A percentile compares a stretch with the other conserved stretches of the same genome.
These are phyloP conservation scores for Karstenula rhodostoma DNA, from an alignment of 2,329 filamentous ascomycete species.

Conservation along the genomic window DNA sequence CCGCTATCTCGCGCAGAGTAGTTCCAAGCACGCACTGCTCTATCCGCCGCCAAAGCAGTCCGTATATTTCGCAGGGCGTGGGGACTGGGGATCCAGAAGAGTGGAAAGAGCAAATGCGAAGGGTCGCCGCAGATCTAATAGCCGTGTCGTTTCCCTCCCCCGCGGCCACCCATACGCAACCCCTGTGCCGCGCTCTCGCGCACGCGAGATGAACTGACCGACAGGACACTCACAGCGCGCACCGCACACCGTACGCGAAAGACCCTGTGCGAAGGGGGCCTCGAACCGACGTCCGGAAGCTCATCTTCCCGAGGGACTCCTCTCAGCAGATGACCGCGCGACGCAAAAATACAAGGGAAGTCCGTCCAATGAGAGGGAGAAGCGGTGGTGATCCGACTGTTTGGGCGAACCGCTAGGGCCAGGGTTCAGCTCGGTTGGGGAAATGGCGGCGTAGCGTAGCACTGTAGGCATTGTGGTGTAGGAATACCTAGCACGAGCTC, in stretches of 20 bases:
- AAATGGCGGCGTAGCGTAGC: background rate
- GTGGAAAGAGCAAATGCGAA: background rate
- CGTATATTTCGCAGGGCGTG: background rate
- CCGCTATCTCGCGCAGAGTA: too few species aligned
- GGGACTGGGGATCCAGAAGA: background rate
- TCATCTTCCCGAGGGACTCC: background rate
- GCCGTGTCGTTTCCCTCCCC: background rate
- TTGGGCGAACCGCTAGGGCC: conserved; percentile 1
- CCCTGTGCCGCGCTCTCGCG: background rate
- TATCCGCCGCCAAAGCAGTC: too few species aligned
- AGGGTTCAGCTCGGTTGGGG: background rate
- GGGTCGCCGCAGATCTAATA: background rate
- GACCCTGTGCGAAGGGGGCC: background rate
- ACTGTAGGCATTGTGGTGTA: background rate
- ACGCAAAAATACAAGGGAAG: background rate
- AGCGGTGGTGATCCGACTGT: background rate
- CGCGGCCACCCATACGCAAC: too few species aligned
- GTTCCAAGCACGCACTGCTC: too few species aligned
- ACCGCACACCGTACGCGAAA: background rate
- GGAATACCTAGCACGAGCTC: too few species aligned
- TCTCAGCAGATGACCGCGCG: conserved; percentile 2
- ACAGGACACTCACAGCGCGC: background rate
- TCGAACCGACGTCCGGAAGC: conserved; percentile 2
- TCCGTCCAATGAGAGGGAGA: background rate
- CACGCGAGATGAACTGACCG: conserved; percentile 3